phyloP scores from a whole-genome alignment of 805 yeast species.

The Candida pseudoglaebosa region DNA sequence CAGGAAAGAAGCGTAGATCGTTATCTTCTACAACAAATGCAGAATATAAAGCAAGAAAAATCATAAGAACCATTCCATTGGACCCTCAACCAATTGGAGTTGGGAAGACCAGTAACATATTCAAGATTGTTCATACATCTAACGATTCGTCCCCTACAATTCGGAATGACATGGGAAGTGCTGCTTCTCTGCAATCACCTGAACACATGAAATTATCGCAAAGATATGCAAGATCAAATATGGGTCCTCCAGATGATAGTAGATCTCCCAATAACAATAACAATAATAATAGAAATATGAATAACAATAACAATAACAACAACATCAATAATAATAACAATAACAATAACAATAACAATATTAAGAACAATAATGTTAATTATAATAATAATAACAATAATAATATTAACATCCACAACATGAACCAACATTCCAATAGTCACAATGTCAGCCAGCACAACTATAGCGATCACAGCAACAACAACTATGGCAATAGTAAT shows the following conservation, averaged over 20 bases:
- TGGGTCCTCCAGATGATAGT: constrained; percentile 3
- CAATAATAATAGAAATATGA: not conserved
- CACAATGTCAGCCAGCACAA: constrained; percentile 1
- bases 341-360: not conserved
- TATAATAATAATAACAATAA: constrained; percentile 1
- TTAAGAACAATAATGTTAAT: not conserved
- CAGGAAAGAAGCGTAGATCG: constrained; percentile 41
- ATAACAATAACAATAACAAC: not conserved
- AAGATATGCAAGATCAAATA: not conserved
- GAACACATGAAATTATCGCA: not conserved
- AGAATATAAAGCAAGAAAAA: constrained; percentile 67
- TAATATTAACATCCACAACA: constrained; percentile 3
- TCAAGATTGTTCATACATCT: constrained; percentile 34
- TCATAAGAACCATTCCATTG: constrained; percentile 73
- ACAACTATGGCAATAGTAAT: constrained; percentile 1
- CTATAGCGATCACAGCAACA: constrained; percentile 2
- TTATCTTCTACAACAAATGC: constrained; percentile 57
- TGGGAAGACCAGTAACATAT: constrained; percentile 30
- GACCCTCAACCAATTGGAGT: constrained; percentile 75
- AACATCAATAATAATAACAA: not conserved
- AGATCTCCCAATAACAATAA: not conserved
- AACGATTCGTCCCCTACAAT: constrained; percentile 28
- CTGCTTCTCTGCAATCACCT: constrained; percentile 6
- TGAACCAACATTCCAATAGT: too few relatives aligned
- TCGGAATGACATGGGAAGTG: constrained; percentile 10